These are phyloP conservation scores for Phytomonas sp. DNA, from an alignment of 208 protist species.

Conservation along the genomic window DNA sequence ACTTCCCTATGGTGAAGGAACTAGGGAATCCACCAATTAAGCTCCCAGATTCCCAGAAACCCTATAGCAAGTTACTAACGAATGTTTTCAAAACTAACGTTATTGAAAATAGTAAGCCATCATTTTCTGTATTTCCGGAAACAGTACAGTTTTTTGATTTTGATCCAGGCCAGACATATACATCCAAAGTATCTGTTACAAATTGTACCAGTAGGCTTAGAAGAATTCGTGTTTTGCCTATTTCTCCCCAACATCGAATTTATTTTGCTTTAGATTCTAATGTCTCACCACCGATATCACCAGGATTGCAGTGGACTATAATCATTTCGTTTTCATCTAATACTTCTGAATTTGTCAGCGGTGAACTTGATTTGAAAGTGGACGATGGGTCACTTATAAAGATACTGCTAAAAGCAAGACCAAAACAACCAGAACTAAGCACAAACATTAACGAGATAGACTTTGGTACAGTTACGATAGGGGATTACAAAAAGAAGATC, in stretches of 20 bases:
- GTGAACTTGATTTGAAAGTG: constrained; percentile 45
- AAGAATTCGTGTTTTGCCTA: constrained; percentile 67
- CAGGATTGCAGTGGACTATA: constrained; percentile 69
- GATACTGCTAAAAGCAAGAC: constrained; percentile 42
- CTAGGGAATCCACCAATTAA: background rate
- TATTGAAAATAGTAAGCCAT: constrained; percentile 9
- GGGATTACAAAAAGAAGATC: constrained; percentile 30
- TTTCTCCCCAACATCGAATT: constrained; percentile 50
- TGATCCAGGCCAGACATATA: constrained; percentile 61
- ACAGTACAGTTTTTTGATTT: constrained; percentile 73
- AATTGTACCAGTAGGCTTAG: constrained; percentile 67
- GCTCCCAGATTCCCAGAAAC: background rate
- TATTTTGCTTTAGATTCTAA: constrained; percentile 49
- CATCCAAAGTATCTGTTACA: constrained; percentile 44
- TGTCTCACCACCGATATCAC: constrained; percentile 64
- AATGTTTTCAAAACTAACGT: constrained; percentile 15
- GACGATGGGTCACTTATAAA: constrained; percentile 48
- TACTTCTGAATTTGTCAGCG: constrained; percentile 50
- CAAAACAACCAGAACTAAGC: constrained; percentile 37
- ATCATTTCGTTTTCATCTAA: constrained; percentile 22
- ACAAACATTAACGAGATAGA: constrained; percentile 33
- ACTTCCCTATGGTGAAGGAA: background rate
- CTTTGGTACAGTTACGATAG: constrained; percentile 74
- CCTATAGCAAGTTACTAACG: background rate
- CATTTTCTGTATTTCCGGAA: constrained; percentile 35